A percentile compares a stretch with the other conserved stretches of the same genome.
Evolutionary conservation across 176 grass and related monocot genomes (phyloP).

Genomic region (Miscanthus lutarioriparius): DNA sequence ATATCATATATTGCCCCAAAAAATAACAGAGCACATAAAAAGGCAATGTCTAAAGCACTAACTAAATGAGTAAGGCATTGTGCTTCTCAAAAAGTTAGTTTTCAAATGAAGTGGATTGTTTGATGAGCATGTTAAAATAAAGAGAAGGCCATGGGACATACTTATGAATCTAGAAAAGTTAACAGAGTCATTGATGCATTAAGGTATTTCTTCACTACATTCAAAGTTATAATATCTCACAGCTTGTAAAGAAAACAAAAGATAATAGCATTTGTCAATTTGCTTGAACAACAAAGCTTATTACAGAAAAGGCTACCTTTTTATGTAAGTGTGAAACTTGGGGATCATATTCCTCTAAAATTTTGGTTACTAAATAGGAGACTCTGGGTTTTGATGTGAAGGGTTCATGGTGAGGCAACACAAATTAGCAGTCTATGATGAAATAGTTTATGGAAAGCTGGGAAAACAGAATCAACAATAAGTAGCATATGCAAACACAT

Average conservation of each 20-base stretch:
- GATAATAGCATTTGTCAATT: neutral
- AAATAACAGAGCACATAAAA: neutral
- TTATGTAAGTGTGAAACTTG: neutral
- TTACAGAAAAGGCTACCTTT: neutral
- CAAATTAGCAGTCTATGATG: neutral
- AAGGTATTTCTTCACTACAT: neutral
- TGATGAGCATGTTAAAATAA: constrained; percentile 10
- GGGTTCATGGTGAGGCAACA: neutral
- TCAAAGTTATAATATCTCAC: neutral
- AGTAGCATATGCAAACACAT: neutral
- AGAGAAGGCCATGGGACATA: neutral
- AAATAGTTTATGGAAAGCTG: neutral
- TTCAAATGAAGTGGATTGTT: neutral
- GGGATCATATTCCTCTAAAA: neutral
- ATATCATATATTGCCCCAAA: neutral
- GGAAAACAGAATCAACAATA: neutral
- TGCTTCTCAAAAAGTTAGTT: neutral
- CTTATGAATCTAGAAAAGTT: neutral
- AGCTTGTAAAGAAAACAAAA: neutral
- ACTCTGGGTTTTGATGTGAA: neutral
- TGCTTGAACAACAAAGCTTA: neutral
- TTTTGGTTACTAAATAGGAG: neutral
- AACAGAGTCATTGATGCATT: neutral
- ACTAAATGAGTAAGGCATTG: neutral
- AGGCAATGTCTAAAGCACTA: constrained; percentile 13